Evolutionary conservation across 345 rosid genomes (phyloP).

Genomic region (Limnanthes douglasii): DNA sequence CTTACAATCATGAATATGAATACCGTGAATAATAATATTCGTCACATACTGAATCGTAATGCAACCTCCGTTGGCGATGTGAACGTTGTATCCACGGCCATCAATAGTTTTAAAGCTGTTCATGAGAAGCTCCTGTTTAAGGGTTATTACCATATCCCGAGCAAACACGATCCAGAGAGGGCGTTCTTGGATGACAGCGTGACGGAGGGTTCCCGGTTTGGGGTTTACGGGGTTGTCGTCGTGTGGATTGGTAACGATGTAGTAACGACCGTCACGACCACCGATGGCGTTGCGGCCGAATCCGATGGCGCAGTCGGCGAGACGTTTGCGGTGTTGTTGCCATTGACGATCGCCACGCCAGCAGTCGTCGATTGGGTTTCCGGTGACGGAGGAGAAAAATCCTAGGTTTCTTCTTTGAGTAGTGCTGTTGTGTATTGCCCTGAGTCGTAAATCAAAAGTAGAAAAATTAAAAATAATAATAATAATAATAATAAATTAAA

Average conservation of each 20-base stretch:
- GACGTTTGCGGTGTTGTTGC: conserved; percentile 34
- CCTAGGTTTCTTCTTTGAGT: conserved; percentile 56
- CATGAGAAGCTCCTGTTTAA: conserved; percentile 77
- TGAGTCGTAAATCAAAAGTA: conserved; percentile 14
- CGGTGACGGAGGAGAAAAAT: conserved; percentile 46
- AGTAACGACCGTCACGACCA: conserved; percentile 59
- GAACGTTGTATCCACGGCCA: conserved; percentile 48
- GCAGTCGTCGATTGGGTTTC: conserved; percentile 76
- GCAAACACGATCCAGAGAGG: conserved; percentile 80
- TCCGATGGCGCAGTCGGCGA: conserved; percentile 60
- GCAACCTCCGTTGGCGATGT: conserved; percentile 39
- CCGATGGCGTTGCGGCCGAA: conserved; percentile 75
- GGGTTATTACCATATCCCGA: conserved; percentile 54
- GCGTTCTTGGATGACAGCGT: conserved; percentile 64
- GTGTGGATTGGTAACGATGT: conserved; percentile 37
- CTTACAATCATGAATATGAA: conserved; percentile 53
- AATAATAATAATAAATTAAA: no score
- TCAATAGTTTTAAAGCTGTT: conserved; percentile 79
- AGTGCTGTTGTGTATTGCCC: conserved; percentile 61
- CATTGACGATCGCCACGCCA: conserved; percentile 65
- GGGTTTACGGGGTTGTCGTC: conserved; percentile 57
- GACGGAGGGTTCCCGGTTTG: conserved; percentile 58
- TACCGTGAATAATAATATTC: conserved; percentile 57
- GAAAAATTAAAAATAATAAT: not conserved
- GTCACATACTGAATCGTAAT: conserved; percentile 55